Evolutionary conservation across 2,329 filamentous ascomycete genomes (phyloP), one percentile per base, ranked within the genome.

Genomic region (Fusarium pseudocircinatum): DNA sequence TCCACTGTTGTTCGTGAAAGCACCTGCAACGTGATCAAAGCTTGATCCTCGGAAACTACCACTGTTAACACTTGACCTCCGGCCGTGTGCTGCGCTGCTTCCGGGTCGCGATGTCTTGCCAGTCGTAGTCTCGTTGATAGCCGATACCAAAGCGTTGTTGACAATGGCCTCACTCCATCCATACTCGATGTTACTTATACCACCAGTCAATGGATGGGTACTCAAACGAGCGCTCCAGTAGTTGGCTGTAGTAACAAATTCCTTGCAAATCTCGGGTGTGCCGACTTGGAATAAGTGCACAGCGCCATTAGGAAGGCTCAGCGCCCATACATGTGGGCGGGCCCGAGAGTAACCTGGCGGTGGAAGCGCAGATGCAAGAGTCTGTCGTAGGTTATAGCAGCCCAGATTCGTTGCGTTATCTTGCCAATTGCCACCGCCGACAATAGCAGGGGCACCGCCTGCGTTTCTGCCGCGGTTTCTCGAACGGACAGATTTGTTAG

Each of bases 241-340:
- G 83, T 99, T 99, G 77, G 94, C 94, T 4, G 95, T 97, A 24
- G 90, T 92, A 59, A 98, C 95, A 78, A 98, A 99, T 81, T 99
- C 96, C 76, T 93, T 93, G 76, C 95, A 93, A 77, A 98, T 97
- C 77, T 99, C 96, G 0, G 94, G 91, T 2, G 96, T 99, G 63
- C 96, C 96, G 54, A 96, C 96, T 79, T 98, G 95, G 87, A 99
- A 99, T n/a, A 99, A 88, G 81, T 99, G 96, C 2, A 99, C 95
- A 1, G 96, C 96, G 18, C 96, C 96, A 4, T 92, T 97, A 0
- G 96, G 96, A 50, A 99, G 85, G 71, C 94, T 97, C 58, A 99
- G 85, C 6, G 96, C 96, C 93, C 95, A 99, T 3, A 99, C 96
- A 80, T 98, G 91, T 9, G 95, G 95, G 16, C 96, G 89, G 34